These are phyloP conservation scores for Aurantiochytrium sp. DNA, from an alignment of 108 stramenopile genomes.

Conservation along the genomic window DNA sequence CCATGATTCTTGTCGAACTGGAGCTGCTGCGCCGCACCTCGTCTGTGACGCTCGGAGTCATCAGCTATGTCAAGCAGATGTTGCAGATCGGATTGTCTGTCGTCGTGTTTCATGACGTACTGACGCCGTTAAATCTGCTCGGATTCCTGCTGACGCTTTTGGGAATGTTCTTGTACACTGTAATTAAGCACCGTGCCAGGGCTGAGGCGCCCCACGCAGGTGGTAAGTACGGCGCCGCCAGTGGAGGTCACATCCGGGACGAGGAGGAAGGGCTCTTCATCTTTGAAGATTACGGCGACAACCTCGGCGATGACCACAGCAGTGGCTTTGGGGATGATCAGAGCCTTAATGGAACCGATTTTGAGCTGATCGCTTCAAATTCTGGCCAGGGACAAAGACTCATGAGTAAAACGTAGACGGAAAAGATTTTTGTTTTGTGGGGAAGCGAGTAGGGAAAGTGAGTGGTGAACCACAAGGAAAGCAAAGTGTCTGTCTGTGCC, in stretches of 20 bases:
- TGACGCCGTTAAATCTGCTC: not conserved
- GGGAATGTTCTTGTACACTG: not conserved
- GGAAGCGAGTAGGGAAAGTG: too few species aligned
- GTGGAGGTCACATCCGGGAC: not conserved
- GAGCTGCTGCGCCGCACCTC: constrained; percentile 22
- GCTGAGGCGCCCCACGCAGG: not conserved
- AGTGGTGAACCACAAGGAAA: too few species aligned
- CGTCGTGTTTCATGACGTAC: not conserved
- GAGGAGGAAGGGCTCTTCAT: not conserved
- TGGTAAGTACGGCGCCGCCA: not conserved
- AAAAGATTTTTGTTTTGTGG: too few species aligned
- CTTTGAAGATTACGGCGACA: not conserved
- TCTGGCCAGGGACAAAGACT: too few species aligned
- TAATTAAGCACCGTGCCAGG: not conserved
- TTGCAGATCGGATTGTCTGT: not conserved
- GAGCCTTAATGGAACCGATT: not conserved
- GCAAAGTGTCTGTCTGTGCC: too few species aligned
- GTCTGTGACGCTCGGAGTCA: constrained; percentile 19
- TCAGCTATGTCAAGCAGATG: constrained; percentile 13
- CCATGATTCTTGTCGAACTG: constrained; percentile 19
- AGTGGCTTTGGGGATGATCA: not conserved
- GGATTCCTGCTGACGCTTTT: not conserved
- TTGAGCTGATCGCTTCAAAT: not conserved
- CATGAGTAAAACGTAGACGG: too few species aligned
- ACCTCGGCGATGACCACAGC: not conserved